Percentiles rank a stretch among this genome's conserved stretches.
Conservation (phyloP, 352 stramenopile genomes). For the Phytophthora foliorum region DNA sequence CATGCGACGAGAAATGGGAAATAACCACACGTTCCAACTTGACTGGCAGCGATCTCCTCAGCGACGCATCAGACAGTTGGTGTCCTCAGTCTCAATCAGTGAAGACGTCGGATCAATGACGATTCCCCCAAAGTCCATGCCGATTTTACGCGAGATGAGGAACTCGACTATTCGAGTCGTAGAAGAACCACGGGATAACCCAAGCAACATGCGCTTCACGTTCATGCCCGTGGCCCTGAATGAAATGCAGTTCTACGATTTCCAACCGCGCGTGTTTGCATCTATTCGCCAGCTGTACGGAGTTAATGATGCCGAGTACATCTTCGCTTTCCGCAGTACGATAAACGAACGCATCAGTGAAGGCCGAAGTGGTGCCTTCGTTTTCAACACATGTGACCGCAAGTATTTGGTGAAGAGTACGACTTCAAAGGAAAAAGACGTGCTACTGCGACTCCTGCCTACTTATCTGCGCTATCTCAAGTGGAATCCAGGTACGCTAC, state of each 20-base stretch:
- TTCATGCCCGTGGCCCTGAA: conserved; percentile 79
- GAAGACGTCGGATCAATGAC: conserved; percentile 39
- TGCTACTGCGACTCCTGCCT: conserved; percentile 82
- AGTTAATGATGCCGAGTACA: conserved; percentile 84
- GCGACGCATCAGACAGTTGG: conserved; percentile 53
- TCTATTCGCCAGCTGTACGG: conserved; percentile 74
- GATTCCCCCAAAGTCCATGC: conserved; percentile 41
- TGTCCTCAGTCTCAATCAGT: conserved; percentile 55
- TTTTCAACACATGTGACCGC: conserved; percentile 91
- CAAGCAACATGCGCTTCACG: conserved; percentile 54
- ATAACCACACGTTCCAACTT: conserved; percentile 86
- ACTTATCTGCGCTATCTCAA: conserved; percentile 90
- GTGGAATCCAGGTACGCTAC: conserved; percentile 87
- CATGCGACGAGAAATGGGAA: conserved; percentile 68
- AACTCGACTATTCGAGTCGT: conserved; percentile 77
- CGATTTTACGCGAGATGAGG: conserved; percentile 41
- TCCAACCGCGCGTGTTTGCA: conserved; percentile 84
- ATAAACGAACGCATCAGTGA: conserved; percentile 93
- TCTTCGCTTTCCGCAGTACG: conserved; percentile 81
- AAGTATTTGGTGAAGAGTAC: conserved; percentile 94
- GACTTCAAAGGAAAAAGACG: conserved; percentile 79
- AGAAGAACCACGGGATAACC: conserved; percentile 55
- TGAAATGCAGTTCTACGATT: conserved; percentile 92
- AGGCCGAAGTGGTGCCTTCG: conserved; percentile 88
- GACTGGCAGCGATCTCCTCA: conserved; percentile 84